Base-by-base conservation (phyloP, 2,329 filamentous ascomycete species). In the Didymellaceae sp. region DNA sequence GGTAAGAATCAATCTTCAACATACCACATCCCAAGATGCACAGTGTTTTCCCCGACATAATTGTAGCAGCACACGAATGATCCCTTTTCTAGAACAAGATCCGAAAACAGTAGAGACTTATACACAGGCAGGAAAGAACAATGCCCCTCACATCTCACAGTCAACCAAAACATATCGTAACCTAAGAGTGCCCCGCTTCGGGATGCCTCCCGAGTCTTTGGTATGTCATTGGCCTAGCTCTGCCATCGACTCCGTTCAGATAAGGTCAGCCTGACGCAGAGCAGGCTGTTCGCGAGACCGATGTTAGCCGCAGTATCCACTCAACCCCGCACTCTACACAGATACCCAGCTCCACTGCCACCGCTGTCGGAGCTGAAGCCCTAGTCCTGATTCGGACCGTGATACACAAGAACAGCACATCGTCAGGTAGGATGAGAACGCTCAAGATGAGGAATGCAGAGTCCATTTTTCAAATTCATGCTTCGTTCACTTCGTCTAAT, bases 21-120 rank as follows among this genome's bases (percentile, higher is more conserved):
- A 22, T 65, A 64, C 66, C 67, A 46, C 67, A 70, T 16, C 67
- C 67, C 2, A 70, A 39, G 3, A 70, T 65, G 32, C 63, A 67
- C 5, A 67, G 47, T 5, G 58, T 62, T 30, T 43, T 52, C 8
- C 37, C 42, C 2, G 48, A 45, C 48, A 52, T 46, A 10, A 3
- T 37, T 25, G n/a, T 34, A 3, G 11, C 5, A 13, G 8, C 4
- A 20, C 6, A 5, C 11, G 28, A 18, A 20, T 24, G 6, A 6
- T 30, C 18, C 16, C 26, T 22, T 24, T 22, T 30, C n/a, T 17
- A 5, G 10, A 14, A 16, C 6, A 11, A 30, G 10, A 20, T n/a
- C n/a, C n/a, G n/a, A n/a, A n/a, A n/a, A n/a, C n/a, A n/a, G n/a
- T n/a, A n/a, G n/a, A n/a, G n/a, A n/a, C n/a, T n/a, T n/a, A n/a